Base-by-base conservation (phyloP, 176 grass and related monocot species). In the Musa schizocarpa region DNA sequence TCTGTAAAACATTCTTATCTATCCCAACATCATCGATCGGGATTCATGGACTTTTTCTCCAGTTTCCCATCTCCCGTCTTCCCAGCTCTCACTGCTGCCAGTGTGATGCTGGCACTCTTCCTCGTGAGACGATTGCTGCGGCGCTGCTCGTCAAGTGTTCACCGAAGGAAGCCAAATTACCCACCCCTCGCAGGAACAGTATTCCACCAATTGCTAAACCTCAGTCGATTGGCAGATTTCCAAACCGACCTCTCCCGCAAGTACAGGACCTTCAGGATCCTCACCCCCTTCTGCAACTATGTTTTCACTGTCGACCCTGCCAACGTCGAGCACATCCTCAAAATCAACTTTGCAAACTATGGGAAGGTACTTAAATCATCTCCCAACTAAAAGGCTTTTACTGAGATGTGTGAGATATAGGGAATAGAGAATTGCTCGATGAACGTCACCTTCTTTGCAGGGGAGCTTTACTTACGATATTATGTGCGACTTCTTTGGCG, bases 261-360 rank as follows among this genome's bases (percentile, higher is more conserved):
- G 72, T 27, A 74, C 72, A 56, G 8, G 26, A 74, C 72, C 10
- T 74, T 74, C 72, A 13, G 72, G 53, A 74, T 51, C 5, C 72
- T 74, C 72, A 34, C 72, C 52, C 72, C 53, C 13, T 57, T 74
- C 72, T 1, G 72, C 12, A 74, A 74, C 72, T 74, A 74, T 14
- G 72, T 74, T 9, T 58, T 34, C 72, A 74, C 72, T 6, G 72
- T 58, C 23, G 72, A 57, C 16, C 72, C 72, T 5, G 53, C 72
- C 53, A 74, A 74, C 72, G 53, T 74, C 24, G 72, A 74, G 72
- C 19, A 74, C 72, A 56, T 74, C 72, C 72, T 74, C 72, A 74
- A 74, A 11, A 74, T 53, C 72, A 74, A 74, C 22, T 74, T 74
- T 13, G 20, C 52, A 9, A 57, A 58, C 72, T 74, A 74, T 50